These are phyloP conservation scores for Xylaria sp. DNA, from an alignment of 2,329 filamentous ascomycete genomes.

Conservation along the genomic window DNA sequence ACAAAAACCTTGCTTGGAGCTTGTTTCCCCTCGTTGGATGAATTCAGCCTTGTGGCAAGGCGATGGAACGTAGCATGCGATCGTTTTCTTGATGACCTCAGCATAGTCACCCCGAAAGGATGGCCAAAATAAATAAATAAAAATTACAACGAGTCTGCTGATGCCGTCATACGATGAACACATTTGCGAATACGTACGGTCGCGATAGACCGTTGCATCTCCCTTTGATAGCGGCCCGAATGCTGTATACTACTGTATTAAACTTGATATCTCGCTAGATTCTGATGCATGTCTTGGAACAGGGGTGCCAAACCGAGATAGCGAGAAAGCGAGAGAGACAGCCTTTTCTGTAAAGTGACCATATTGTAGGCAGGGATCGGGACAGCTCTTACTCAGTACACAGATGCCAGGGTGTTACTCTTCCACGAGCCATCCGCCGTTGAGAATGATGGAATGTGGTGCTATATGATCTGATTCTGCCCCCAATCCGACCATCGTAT, in stretches of 20 bases:
- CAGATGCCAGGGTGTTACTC: neutral
- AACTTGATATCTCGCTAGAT: constrained; percentile 20
- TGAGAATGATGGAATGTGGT: constrained; percentile 16
- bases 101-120: constrained; percentile 1
- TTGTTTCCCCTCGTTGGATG: constrained; percentile 8
- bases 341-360: neutral
- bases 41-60: constrained; percentile 22
- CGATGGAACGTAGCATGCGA: constrained; percentile 22
- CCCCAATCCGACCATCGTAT: constrained; percentile 27
- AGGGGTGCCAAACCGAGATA: neutral
- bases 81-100: constrained; percentile 19
- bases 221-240: constrained; percentile 19
- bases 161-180: constrained; percentile 34
- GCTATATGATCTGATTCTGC: constrained; percentile 35
- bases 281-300: constrained; percentile 7
- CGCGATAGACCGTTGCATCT: constrained; percentile 23
- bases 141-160: constrained; percentile 25
- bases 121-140: constrained; percentile 6
- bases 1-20: constrained; percentile 1
- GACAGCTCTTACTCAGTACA: neutral
- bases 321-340: neutral
- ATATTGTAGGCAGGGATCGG: neutral
- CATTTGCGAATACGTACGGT: constrained; percentile 4
- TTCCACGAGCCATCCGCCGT: constrained; percentile 9
- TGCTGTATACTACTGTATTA: constrained; percentile 16